Evolutionary conservation across 2,329 filamentous ascomycete genomes (phyloP).

Genomic region (Pseudogymnoascus sp.): DNA sequence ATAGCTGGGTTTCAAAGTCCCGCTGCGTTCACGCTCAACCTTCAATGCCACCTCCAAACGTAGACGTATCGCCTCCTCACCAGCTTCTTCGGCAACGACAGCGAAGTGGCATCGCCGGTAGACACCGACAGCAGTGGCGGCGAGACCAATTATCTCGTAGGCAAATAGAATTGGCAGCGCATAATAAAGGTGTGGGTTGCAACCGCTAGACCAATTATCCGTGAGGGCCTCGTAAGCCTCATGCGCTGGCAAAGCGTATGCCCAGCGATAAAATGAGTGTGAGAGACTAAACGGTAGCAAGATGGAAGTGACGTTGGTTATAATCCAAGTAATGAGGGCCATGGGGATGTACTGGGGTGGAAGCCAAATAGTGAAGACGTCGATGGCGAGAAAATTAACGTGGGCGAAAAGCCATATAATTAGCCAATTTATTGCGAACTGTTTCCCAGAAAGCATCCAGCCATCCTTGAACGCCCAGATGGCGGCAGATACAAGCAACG

Average conservation of each 20-base stretch:
- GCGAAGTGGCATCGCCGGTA: constrained; percentile 29
- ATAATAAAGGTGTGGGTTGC: constrained; percentile 30
- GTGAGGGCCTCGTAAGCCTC: constrained; percentile 39
- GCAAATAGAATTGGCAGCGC: constrained; percentile 35
- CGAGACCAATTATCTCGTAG: constrained; percentile 28
- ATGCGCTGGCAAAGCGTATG: constrained; percentile 57
- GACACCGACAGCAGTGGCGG: constrained; percentile 25
- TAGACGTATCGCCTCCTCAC: constrained; percentile 22
- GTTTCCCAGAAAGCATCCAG: constrained; percentile 40
- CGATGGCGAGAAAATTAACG: constrained; percentile 27
- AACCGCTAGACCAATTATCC: constrained; percentile 34
- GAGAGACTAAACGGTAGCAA: constrained; percentile 54
- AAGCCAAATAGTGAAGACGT: constrained; percentile 25
- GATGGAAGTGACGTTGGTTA: constrained; percentile 51
- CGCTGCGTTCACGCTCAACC: constrained; percentile 20
- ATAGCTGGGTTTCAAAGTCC: neutral
- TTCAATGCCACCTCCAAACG: constrained; percentile 25
- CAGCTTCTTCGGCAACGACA: constrained; percentile 22
- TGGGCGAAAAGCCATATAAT: constrained; percentile 53
- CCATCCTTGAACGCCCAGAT: constrained; percentile 37
- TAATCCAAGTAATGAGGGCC: constrained; percentile 49
- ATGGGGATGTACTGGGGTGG: constrained; percentile 29
- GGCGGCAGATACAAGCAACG: constrained; percentile 32
- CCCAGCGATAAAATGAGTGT: constrained; percentile 51
- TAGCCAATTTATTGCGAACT: constrained; percentile 50